These are phyloP conservation scores for Trichophyton rubrum DNA, from an alignment of 2,329 filamentous ascomycete genomes.

Conservation along the genomic window DNA sequence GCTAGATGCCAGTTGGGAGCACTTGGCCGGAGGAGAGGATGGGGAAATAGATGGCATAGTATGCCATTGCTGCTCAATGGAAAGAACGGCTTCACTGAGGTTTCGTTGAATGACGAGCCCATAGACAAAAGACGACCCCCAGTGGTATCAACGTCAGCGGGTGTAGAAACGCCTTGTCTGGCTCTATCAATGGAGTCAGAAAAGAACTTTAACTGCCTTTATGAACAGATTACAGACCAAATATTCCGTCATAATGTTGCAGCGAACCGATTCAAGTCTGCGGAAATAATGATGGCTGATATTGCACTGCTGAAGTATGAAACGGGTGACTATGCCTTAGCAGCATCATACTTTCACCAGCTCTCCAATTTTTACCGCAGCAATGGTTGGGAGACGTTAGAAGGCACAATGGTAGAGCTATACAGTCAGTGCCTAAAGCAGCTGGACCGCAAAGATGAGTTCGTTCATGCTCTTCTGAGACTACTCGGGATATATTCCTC, in stretches of 20 bases:
- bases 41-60: conserved; percentile 63
- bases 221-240: conserved; percentile 69
- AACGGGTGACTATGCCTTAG: conserved; percentile 57
- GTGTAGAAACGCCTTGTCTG: conserved; percentile 46
- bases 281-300: conserved; percentile 67
- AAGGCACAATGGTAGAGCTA: conserved; percentile 73
- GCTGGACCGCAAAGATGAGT: conserved; percentile 64
- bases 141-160: conserved; percentile 22
- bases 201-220: conserved; percentile 53
- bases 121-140: conserved; percentile 9
- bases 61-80: conserved; percentile 34
- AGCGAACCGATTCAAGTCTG: conserved; percentile 64
- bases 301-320: conserved; percentile 74
- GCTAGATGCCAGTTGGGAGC: conserved; percentile 69
- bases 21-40: conserved; percentile 57
- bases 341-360: conserved; percentile 64
- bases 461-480: conserved; percentile 61
- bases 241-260: conserved; percentile 71
- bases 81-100: conserved; percentile 23
- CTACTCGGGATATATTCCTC: conserved; percentile 37
- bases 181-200: conserved; percentile 48
- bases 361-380: conserved; percentile 69
- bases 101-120: conserved; percentile 23
- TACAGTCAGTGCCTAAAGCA: conserved; percentile 72
- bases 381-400: conserved; percentile 64